Conservation (phyloP, 75 land plant genomes). For the Cryptomeria japonica region DNA sequence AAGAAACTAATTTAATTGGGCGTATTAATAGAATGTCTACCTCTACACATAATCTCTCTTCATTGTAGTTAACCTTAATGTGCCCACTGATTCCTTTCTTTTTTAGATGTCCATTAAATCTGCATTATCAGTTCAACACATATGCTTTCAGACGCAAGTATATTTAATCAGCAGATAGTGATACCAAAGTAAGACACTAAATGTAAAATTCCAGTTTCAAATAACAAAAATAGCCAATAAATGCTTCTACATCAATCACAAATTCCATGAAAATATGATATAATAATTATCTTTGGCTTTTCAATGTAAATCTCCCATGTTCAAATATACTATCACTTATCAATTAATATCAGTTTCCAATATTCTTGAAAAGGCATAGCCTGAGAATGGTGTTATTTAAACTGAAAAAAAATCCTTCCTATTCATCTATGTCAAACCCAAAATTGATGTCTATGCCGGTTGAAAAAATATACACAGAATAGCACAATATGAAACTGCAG, state of each 20-base stretch:
- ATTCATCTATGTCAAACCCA: neutral
- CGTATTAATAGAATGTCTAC: constrained; percentile 3
- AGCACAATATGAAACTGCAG: neutral
- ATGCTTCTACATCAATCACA: neutral
- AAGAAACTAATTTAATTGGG: neutral
- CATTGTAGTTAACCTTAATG: constrained; percentile 64
- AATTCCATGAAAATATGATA: neutral
- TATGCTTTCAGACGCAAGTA: neutral
- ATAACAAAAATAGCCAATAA: neutral
- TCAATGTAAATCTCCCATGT: neutral
- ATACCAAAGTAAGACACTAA: neutral
- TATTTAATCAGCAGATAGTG: neutral
- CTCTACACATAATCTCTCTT: constrained; percentile 42
- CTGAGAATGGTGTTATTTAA: neutral
- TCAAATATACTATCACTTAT: no score
- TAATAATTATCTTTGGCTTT: neutral
- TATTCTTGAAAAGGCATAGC: neutral
- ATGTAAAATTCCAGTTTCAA: neutral
- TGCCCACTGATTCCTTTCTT: constrained; percentile 91
- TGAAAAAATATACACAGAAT: neutral
- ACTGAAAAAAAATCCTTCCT: neutral
- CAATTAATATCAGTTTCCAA: neutral
- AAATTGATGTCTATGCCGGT: neutral
- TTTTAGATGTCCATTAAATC: constrained; percentile 83
- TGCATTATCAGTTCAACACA: constrained; percentile 15